Conservation (phyloP, 176 grass and related monocot genomes). For the Avena eriantha region DNA sequence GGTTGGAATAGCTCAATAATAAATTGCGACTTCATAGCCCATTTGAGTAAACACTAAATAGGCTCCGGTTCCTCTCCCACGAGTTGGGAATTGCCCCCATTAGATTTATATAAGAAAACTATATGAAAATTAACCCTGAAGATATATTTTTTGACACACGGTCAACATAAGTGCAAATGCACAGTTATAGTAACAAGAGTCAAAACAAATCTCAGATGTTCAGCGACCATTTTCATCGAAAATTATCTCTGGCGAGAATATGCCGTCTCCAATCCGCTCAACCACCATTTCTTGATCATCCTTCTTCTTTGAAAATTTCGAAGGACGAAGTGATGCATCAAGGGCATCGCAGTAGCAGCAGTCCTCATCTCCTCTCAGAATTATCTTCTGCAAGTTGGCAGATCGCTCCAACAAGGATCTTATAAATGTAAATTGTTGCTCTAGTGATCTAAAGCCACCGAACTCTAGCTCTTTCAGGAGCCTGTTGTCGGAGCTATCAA, state of each 20-base stretch:
- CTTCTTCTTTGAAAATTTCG: neutral
- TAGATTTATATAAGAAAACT: no score
- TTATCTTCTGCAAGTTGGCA: neutral
- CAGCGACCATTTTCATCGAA: neutral
- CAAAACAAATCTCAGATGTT: neutral
- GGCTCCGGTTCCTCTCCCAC: no score
- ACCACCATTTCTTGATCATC: conserved; percentile 15
- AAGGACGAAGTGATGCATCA: neutral
- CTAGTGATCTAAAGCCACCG: neutral
- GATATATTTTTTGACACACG: no score
- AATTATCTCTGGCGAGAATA: neutral
- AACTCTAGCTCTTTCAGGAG: neutral
- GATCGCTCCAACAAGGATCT: neutral
- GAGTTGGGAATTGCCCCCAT: no score
- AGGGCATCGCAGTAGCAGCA: neutral
- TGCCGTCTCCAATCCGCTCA: neutral
- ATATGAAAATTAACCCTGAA: no score
- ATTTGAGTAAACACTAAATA: no score
- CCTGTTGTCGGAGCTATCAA: neutral
- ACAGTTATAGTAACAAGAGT: neutral
- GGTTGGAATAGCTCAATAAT: no score
- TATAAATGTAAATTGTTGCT: neutral
- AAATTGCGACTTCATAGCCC: no score
- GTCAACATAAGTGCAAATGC: neutral
- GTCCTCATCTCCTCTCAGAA: neutral